phyloP scores from a whole-genome alignment of 805 yeast genomes.

The Geotrichum ghanense region DNA sequence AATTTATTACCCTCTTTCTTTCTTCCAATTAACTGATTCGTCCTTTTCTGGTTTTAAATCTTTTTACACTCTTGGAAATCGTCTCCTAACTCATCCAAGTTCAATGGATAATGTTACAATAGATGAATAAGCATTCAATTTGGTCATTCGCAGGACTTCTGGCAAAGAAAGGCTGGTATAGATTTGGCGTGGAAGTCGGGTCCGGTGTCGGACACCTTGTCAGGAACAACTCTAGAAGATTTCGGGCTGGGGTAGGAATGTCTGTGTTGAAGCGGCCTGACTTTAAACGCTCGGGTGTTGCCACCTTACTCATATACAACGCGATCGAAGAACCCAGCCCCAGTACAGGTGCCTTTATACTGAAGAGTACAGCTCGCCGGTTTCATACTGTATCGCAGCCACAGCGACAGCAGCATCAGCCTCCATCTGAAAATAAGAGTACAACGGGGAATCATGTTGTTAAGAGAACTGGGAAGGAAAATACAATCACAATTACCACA shows the following conservation, averaged over 20 bases:
- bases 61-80: no score
- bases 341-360: neutral
- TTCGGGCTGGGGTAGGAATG: no score
- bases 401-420: neutral
- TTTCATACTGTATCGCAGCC: neutral
- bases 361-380: neutral
- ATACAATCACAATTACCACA: neutral
- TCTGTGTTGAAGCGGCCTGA: no score
- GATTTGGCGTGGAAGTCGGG: no score
- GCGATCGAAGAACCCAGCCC: neutral
- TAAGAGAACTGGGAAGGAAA: neutral
- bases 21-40: no score
- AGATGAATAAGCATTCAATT: neutral
- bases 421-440: no score
- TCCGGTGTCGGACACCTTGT: no score
- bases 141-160: constrained; percentile 1
- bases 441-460: neutral
- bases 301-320: neutral
- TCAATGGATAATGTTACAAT: neutral
- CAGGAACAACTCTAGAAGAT: no score
- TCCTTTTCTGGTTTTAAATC: no score
- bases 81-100: no score
- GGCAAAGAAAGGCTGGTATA: no score
- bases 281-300: neutral
- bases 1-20: no score